Evolutionary conservation across 2,329 filamentous ascomycete genomes (phyloP).

Genomic region (Zalaria obscura): DNA sequence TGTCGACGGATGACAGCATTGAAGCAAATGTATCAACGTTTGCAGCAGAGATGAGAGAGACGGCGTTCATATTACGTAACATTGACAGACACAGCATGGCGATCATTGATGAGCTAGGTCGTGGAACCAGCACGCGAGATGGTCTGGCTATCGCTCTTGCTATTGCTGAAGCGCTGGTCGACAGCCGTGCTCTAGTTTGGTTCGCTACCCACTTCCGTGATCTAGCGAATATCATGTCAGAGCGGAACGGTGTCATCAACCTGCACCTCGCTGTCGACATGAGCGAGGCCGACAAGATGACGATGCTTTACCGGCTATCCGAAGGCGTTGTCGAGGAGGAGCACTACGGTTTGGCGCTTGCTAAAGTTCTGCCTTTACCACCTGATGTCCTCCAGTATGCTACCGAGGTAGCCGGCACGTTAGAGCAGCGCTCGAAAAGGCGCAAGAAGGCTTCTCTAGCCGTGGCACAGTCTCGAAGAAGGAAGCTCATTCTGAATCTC

Average conservation of each 20-base stretch:
- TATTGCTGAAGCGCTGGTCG: slow-evolving; percentile 74
- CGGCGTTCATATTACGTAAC: slow-evolving; percentile 81
- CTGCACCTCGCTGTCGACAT: slow-evolving; percentile 62
- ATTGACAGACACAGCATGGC: slow-evolving; percentile 50
- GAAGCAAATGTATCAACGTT: slow-evolving; percentile 90
- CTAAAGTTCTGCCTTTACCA: slow-evolving; percentile 61
- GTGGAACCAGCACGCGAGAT: slow-evolving; percentile 79
- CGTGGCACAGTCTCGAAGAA: slow-evolving; percentile 44
- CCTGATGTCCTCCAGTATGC: slow-evolving; percentile 52
- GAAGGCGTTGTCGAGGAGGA: slow-evolving; percentile 55
- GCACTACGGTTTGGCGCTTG: slow-evolving; percentile 76
- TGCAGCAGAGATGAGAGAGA: slow-evolving; percentile 88
- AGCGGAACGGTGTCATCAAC: slow-evolving; percentile 67
- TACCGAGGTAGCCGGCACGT: slow-evolving; percentile 46
- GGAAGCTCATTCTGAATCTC: slow-evolving; percentile 60
- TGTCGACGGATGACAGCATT: slow-evolving; percentile 76
- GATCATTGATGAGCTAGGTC: slow-evolving; percentile 69
- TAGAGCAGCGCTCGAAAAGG: slow-evolving; percentile 38
- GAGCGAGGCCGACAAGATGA: slow-evolving; percentile 47
- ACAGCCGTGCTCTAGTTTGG: slow-evolving; percentile 66
- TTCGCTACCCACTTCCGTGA: slow-evolving; percentile 91
- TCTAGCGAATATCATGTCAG: slow-evolving; percentile 59
- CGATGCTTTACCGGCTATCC: slow-evolving; percentile 75
- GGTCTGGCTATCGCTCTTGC: slow-evolving; percentile 81
- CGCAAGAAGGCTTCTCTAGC: slow-evolving; percentile 44